Percentiles rank a stretch among this genome's conserved stretches.
Conservation (phyloP, 306 rosid species). For the Gleditsia sinensis region DNA sequence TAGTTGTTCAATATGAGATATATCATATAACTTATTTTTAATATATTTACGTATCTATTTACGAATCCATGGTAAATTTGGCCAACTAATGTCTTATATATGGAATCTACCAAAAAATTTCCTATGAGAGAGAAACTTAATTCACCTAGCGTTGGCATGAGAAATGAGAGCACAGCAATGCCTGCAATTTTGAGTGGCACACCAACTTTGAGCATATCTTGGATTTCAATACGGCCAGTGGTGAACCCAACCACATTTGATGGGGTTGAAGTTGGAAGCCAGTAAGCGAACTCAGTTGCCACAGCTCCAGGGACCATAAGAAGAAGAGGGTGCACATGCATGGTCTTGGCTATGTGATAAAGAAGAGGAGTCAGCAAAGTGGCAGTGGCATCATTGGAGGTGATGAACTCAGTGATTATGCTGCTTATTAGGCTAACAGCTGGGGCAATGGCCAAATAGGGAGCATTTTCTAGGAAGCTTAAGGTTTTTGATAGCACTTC, state of each 20-base stretch:
- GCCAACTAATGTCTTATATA: too few species aligned
- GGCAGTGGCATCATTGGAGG: slow-evolving; percentile 84
- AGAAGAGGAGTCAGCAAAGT: slow-evolving; percentile 72
- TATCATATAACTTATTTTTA: too few species aligned
- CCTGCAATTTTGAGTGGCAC: slow-evolving; percentile 77
- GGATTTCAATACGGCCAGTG: slow-evolving; percentile 69
- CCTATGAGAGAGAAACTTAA: too few species aligned
- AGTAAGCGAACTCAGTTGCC: slow-evolving; percentile 70
- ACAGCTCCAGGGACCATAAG: slow-evolving; percentile 83
- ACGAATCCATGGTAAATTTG: too few species aligned
- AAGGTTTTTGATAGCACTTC: slow-evolving; percentile 56
- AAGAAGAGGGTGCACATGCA: slow-evolving; percentile 72
- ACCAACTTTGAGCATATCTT: slow-evolving; percentile 78
- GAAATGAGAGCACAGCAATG: slow-evolving; percentile 50
- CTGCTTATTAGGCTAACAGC: slow-evolving; percentile 66
- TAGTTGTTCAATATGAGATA: too few species aligned
- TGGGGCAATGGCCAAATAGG: slow-evolving; percentile 72
- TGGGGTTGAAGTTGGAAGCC: slow-evolving; percentile 83
- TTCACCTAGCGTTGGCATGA: slow-evolving; percentile 84
- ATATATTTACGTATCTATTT: too few species aligned
- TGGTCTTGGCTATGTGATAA: slow-evolving; percentile 56
- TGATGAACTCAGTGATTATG: slow-evolving; percentile 69
- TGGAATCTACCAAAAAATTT: too few species aligned
- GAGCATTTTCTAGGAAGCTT: slow-evolving; percentile 60
- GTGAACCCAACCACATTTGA: slow-evolving; percentile 78